Percentiles rank a stretch among this genome's conserved stretches.
phyloP scores from a whole-genome alignment of 257 asterid species.

The Solanum sparsipilum region DNA sequence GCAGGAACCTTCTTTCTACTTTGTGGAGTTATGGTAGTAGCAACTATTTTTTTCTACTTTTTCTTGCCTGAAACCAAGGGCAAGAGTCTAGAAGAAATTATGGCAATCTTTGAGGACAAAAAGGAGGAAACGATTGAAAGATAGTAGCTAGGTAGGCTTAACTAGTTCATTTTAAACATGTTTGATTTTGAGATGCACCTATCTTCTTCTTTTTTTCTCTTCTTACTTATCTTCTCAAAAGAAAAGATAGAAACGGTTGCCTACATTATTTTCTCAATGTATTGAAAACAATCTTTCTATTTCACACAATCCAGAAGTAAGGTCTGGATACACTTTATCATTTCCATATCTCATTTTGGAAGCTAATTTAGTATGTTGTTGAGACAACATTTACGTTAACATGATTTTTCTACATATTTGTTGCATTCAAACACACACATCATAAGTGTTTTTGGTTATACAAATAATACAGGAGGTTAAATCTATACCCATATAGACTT shows the following conservation, averaged over 20 bases:
- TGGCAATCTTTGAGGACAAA: constrained; percentile 45
- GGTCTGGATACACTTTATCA: background rate
- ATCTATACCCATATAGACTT: background rate
- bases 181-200: background rate
- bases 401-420: background rate
- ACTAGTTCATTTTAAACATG: background rate
- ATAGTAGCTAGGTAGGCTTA: background rate
- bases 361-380: background rate
- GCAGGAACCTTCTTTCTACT: constrained; percentile 65
- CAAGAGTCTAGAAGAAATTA: constrained; percentile 63
- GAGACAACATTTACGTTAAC: background rate
- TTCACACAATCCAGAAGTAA: background rate
- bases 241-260: background rate
- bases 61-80: constrained; percentile 75
- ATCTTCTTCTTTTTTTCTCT: background rate
- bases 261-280: background rate
- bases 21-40: constrained; percentile 50
- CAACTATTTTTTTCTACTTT: constrained; percentile 52
- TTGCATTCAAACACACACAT: background rate
- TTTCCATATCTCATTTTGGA: background rate
- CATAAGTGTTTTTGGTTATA: background rate
- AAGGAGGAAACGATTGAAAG: background rate
- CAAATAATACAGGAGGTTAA: background rate
- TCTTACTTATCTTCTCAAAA: background rate
- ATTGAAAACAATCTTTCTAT: background rate